Evolutionary conservation across 2,329 filamentous ascomycete species (phyloP), one percentile per base, ranked within the genome.

Genomic region (Anthostomella pinea): DNA sequence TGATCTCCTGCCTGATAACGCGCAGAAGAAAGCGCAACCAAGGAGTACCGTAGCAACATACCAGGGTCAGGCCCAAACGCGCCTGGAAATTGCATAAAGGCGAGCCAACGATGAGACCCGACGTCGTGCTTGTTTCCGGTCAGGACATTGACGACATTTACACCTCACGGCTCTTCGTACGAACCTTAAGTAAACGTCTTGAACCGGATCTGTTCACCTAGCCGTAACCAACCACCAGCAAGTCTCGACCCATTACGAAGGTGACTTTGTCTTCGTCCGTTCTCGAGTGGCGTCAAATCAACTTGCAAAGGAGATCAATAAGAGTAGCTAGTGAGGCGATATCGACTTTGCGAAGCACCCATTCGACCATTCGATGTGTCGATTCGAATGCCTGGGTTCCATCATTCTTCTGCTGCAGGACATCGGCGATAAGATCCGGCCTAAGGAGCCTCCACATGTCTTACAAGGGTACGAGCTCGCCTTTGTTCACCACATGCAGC

Each of bases 381-480:
- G 73, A 13, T 73, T 70, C 54, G 73, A 77, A 59, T 66, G 72
- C 14, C 48, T 77, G 18, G 73, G 73, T 18, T 64, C 65, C 27
- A 62, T 75, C 24, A 66, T 77, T 38, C 64, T 77, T 46, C 59
- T 68, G 24, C 48, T 69, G 18, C 68, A 69, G 48, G 62, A 68
- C 44, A 62, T 75, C 35, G 46, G 58, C 46, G 60, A 68, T 51
- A 60, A 54, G 21, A 55, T 69, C 36, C 59, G 54, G 38, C 58
- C 60, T 33, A 64, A 52, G 53, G 64, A 57, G 40, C 51, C 47
- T 37, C 27, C 52, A 41, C 18, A 45, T 52, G 35, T 52, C 38
- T 53, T 51, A 37, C 45, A 46, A 49, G 51, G 51, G 53, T 56
- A 32, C 35, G 25, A 14, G 19, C 28, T 28, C 23, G 28, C 33